Percentiles rank a stretch among this genome's conserved stretches.
These are phyloP conservation scores for Syncephalis plumigaleata DNA, from an alignment of 371 early-diverging fungal genomes.

Conservation along the genomic window DNA sequence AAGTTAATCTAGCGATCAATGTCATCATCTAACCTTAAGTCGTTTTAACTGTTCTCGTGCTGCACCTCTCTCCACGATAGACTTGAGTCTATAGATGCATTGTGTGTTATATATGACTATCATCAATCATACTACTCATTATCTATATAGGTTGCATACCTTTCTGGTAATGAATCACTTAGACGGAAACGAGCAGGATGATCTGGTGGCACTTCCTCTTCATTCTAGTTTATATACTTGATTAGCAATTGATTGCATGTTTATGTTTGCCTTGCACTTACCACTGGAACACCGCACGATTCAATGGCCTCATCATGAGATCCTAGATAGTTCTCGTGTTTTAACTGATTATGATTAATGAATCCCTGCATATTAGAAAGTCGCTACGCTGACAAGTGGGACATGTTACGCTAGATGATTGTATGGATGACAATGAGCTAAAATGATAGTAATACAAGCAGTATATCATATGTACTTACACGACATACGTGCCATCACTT, in stretches of 20 bases:
- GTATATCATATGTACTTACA: slow-evolving; percentile 21
- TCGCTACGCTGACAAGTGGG: slow-evolving; percentile 24
- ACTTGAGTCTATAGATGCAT: not conserved
- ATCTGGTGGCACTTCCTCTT: slow-evolving; percentile 27
- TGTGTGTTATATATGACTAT: slow-evolving; percentile 1
- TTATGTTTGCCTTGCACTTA: not conserved
- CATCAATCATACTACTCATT: slow-evolving; percentile 10
- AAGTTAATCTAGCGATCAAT: slow-evolving; percentile 15
- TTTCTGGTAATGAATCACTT: too few relatives aligned
- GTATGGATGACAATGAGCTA: not conserved
- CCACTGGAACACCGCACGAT: slow-evolving; percentile 33
- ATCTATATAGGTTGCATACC: too few relatives aligned
- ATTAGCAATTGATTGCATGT: too few relatives aligned
- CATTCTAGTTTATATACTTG: slow-evolving; percentile 13
- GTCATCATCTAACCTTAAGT: not conserved
- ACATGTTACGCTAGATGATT: slow-evolving; percentile 16
- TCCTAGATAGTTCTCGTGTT: slow-evolving; percentile 35
- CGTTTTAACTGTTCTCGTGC: too few relatives aligned
- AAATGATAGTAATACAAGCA: not conserved
- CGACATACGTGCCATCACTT: slow-evolving; percentile 38
- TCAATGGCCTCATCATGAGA: slow-evolving; percentile 36
- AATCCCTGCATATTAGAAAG: slow-evolving; percentile 51
- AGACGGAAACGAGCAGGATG: slow-evolving; percentile 16
- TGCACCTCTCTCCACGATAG: too few relatives aligned
- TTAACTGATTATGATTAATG: slow-evolving; percentile 46